These are phyloP conservation scores for Irpex sp. DNA, from an alignment of 1,284 basidiomycete genomes.

Conservation along the genomic window DNA sequence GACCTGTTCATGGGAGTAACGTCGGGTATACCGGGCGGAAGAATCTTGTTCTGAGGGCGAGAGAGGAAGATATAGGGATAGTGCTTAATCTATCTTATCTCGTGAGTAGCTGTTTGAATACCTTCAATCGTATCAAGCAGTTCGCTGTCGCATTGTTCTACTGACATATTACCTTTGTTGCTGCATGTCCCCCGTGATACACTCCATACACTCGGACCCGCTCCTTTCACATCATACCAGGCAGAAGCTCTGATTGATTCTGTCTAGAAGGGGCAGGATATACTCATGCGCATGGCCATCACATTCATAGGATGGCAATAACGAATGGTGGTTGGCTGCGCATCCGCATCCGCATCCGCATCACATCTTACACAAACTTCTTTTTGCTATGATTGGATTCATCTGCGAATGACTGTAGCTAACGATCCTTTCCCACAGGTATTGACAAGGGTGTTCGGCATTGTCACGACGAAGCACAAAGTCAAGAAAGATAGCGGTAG, in stretches of 20 bases:
- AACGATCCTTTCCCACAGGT: slow-evolving; percentile 35
- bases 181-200: neutral
- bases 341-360: neutral
- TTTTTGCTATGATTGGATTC: neutral
- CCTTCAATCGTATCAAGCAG: neutral
- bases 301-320: neutral
- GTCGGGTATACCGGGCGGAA: slow-evolving; percentile 30
- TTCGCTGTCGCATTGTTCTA: neutral
- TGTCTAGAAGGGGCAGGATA: neutral
- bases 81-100: slow-evolving; percentile 51
- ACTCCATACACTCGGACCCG: neutral
- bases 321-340: neutral
- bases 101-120: slow-evolving; percentile 38
- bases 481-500: slow-evolving; percentile 25
- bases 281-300: neutral
- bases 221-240: neutral
- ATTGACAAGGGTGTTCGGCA: slow-evolving; percentile 54
- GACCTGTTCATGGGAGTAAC: slow-evolving; percentile 13
- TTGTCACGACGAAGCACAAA: slow-evolving; percentile 54
- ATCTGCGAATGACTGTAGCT: neutral
- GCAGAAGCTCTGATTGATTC: neutral
- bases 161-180: neutral
- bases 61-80: slow-evolving; percentile 55
- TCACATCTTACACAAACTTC: neutral
- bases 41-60: slow-evolving; percentile 57